Percentiles rank a stretch among this genome's conserved stretches.
Conservation (phyloP, 148 eudicot species). For the Rhododendron ferrugineum region DNA sequence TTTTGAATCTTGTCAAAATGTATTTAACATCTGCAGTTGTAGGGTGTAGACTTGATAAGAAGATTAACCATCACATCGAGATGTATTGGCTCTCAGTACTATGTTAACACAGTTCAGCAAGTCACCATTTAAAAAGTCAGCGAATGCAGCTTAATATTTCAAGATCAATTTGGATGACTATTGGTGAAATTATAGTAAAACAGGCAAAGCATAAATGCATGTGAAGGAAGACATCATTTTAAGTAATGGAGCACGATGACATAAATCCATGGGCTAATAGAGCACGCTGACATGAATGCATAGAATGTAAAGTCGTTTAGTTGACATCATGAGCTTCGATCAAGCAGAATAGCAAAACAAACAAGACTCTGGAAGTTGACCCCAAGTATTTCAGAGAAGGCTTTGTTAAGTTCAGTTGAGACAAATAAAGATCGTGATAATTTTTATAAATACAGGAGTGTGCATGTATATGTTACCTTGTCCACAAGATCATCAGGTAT, state of each 20-base stretch:
- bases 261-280: not conserved
- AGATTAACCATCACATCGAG: not conserved
- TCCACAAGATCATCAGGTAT: conserved; percentile 19
- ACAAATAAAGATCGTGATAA: not conserved
- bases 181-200: not conserved
- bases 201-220: not conserved
- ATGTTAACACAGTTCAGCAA: not conserved
- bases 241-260: not conserved
- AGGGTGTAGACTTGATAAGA: not conserved
- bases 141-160: not conserved
- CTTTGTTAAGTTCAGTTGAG: not conserved
- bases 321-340: not conserved
- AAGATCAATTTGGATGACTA: not conserved
- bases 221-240: not conserved
- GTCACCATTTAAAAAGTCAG: not conserved
- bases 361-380: not conserved
- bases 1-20: not conserved
- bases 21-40: not conserved
- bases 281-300: not conserved
- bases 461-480: conserved; percentile 8
- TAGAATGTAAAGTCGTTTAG: not conserved
- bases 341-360: not conserved
- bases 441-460: not conserved
- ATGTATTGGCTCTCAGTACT: not conserved
- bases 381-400: not conserved